Conservation (phyloP, 23 red algal genomes). For the Pyropia yezoensis region DNA sequence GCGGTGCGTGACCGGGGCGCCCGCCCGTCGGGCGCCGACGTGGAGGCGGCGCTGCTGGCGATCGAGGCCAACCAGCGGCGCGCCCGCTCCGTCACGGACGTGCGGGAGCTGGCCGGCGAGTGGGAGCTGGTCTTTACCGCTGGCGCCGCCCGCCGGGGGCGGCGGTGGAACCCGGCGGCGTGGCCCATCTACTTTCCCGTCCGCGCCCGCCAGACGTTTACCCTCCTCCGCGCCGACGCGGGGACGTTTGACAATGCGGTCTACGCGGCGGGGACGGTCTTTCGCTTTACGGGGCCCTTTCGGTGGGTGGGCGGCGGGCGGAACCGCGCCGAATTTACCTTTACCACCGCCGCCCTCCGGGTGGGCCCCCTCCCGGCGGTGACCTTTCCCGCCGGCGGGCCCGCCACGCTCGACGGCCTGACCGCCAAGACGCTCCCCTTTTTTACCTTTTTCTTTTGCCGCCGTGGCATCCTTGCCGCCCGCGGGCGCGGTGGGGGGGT, state of each 20-base stretch:
- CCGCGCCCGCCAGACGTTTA: constrained; percentile 38
- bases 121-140: constrained; percentile 43
- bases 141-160: background rate
- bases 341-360: background rate
- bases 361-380: constrained; percentile 15
- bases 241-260: constrained; percentile 46
- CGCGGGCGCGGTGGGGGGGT: constrained; percentile 38
- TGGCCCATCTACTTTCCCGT: constrained; percentile 39
- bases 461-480: constrained; percentile 20
- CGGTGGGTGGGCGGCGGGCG: constrained; percentile 13
- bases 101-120: constrained; percentile 15
- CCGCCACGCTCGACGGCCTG: background rate
- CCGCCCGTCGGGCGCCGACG: constrained; percentile 9
- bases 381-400: constrained; percentile 16
- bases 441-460: constrained; percentile 44
- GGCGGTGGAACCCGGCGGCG: background rate
- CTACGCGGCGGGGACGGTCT: constrained; percentile 1
- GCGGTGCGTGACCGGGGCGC: constrained; percentile 5
- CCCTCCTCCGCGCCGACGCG: background rate
- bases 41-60: constrained; percentile 16
- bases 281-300: constrained; percentile 25
- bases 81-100: constrained; percentile 13
- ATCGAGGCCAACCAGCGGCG: constrained; percentile 37
- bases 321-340: constrained; percentile 31
- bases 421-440: constrained; percentile 33